Percentiles rank a stretch among this genome's conserved stretches.
Conservation (phyloP, 345 rosid species). For the Moricandia moricandioides region DNA sequence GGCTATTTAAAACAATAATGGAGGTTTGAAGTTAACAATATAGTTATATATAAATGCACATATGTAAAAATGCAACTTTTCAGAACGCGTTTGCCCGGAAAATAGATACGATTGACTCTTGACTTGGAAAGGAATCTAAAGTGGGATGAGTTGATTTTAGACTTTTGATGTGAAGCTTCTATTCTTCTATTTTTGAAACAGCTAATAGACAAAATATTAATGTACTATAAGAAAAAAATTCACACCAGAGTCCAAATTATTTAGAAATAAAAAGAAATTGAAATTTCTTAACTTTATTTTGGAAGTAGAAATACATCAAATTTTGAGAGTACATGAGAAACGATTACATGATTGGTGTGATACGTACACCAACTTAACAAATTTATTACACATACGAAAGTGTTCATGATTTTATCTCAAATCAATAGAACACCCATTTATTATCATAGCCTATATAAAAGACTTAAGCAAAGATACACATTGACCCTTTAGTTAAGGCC, state of each 20-base stretch:
- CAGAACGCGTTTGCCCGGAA: constrained; percentile 12
- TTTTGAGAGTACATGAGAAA: neutral
- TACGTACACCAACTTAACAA: neutral
- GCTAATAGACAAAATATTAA: neutral
- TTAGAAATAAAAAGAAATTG: neutral
- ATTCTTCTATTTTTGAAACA: neutral
- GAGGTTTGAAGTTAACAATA: neutral
- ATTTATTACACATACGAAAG: neutral
- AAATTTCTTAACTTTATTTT: neutral
- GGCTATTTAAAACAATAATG: neutral
- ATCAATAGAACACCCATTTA: neutral
- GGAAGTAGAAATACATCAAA: neutral
- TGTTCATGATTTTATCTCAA: constrained; percentile 10
- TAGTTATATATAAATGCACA: neutral
- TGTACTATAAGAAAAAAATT: neutral
- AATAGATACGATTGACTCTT: constrained; percentile 15
- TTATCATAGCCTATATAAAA: neutral
- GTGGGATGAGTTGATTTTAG: constrained; percentile 23
- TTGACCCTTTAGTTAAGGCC: constrained; percentile 14
- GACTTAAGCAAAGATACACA: neutral
- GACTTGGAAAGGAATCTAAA: constrained; percentile 11
- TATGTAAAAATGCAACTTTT: neutral
- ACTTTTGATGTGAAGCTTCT: constrained; percentile 4
- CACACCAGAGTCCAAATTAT: neutral
- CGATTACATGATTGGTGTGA: constrained; percentile 10